Base-by-base conservation (phyloP, 2,329 filamentous ascomycete genomes). In the Cladophialophora yegresii region DNA sequence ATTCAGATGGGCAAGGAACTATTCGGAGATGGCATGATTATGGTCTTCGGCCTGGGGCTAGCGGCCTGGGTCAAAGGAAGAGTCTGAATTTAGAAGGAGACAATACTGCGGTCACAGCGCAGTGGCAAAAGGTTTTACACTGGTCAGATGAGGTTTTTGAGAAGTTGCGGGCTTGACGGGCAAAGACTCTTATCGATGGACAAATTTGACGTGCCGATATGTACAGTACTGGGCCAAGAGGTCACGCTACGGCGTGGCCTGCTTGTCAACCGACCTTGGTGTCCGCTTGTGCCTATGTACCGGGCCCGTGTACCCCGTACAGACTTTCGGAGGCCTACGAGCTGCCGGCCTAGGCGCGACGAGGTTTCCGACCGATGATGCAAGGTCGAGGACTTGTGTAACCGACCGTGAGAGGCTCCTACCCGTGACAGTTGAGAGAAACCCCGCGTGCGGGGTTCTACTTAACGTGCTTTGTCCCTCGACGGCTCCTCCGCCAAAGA, bases 21-120 rank as follows among this genome's bases (percentile, higher is more conserved):
- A 22, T 68, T 78, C 23, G 74, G 76, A 45, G 79, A 82, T 72
- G 79, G 78, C 2, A 78, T 77, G 60, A 72, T 82, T 26, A 73
- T 78, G 47, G 67, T 82, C 20, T 82, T 82, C 69, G 69, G 79
- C 30, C 71, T 82, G 61, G 80, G 80, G 4, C 71, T 78, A 67
- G 76, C 75, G 50, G 74, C 73, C 60, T 81, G 79, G 72, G 74
- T 73, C 79, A 74, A 69, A 61, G 72, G 71, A 61, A 66, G 59
- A 47, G 67, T 58, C 64, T 67, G 58, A 62, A 30, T 45, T 16
- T 12, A 26, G 58, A 65, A 55, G 40, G 23, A 40, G 43, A 56
- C 28, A 56, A n/a, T 33, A 49, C 55, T 3, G 13, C 40, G 16
- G 28, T 49, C 45, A 20, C 30, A 43, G n/a, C 16, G 43, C 16